Base-by-base conservation (phyloP, 768 basidiomycete species). In the Psilocybe subaeruginosa region DNA sequence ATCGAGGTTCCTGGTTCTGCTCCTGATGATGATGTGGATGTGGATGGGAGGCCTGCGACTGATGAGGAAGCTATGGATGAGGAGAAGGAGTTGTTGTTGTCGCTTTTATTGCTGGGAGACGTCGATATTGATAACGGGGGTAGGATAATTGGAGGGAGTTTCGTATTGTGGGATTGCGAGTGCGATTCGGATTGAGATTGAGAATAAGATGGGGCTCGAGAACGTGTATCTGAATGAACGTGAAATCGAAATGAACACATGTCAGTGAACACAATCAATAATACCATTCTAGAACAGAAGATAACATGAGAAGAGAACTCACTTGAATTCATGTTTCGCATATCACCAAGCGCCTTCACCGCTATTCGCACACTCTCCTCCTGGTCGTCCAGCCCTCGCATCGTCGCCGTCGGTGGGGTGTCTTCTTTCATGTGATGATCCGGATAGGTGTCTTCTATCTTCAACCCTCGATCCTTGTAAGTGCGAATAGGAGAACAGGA, bases 361-460 rank as follows among this genome's bases (percentile, higher is more conserved):
- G 92, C 93, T 70, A 93, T 93, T 54, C 86, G 82, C 0, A 92
- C 90, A 67, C 85, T 87, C 73, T 92, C 91, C 64, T 92, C 91
- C 59, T 90, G 82, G 68, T 79, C 78, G 51, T 80, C 77, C 56
- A 77, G 71, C 46, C 35, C 52, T 29, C 29, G 54, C 41, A 46
- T 57, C 30, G 47, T n/a, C 16, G 41, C 11, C 11, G 55, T 27
- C 11, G 30, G 17, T 8, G 33, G 33, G 33, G 33, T 35, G 33
- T 35, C 33, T 35, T 35, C 33, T 35, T 35, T 11, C 33, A 35
- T 35, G 23, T 23, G 23, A 23, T 23, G 33, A 35, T 35, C 33
- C 7, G 33, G 11, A 7, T 35, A 6, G 11, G 33, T 35, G 11
- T 35, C 33, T 11, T 35, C 11, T 11, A 11, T 7, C 33, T 11